phyloP scores from a whole-genome alignment of 805 yeast species.

The Nakazawaea siamensis region DNA sequence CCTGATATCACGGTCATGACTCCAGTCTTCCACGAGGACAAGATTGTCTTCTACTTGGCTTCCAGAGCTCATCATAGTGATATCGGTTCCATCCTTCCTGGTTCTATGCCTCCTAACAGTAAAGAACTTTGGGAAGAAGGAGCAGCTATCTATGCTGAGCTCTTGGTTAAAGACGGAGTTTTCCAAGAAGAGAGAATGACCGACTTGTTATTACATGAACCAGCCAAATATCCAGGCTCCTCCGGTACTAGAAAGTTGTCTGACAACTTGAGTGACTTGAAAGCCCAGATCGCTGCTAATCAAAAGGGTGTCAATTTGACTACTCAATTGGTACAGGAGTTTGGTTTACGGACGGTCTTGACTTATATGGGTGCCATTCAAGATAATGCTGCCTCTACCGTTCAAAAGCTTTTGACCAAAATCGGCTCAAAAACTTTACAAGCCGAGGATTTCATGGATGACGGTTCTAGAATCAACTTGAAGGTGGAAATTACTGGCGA shows the following conservation, averaged over 20 bases:
- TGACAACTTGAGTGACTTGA: conserved; percentile 78
- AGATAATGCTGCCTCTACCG: conserved; percentile 67
- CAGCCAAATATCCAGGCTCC: conserved; percentile 78
- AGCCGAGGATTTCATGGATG: conserved; percentile 69
- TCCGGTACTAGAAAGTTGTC: conserved; percentile 80
- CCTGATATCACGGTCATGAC: conserved; percentile 92
- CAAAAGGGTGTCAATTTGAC: conserved; percentile 73
- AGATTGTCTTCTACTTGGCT: conserved; percentile 79
- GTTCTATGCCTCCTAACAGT: conserved; percentile 92
- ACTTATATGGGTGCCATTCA: conserved; percentile 80
- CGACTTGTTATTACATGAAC: conserved; percentile 56
- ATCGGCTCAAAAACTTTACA: conserved; percentile 29
- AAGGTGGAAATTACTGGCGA: conserved; percentile 39
- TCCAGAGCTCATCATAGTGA: conserved; percentile 96
- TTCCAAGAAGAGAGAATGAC: conserved; percentile 71
- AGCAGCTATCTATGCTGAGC: conserved; percentile 74
- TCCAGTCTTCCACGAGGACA: conserved; percentile 65
- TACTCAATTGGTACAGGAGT: conserved; percentile 51
- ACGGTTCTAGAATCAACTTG: conserved; percentile 63
- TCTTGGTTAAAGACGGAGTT: conserved; percentile 59
- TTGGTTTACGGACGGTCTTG: conserved; percentile 48
- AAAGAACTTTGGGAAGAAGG: conserved; percentile 85
- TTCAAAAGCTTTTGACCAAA: conserved; percentile 42
- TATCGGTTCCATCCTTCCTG: conserved; percentile 88
- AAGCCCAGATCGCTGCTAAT: conserved; percentile 86